Evolutionary conservation across 305 asterid species (phyloP), one percentile per base, ranked within the genome.

Genomic region (Solanum hybrid): DNA sequence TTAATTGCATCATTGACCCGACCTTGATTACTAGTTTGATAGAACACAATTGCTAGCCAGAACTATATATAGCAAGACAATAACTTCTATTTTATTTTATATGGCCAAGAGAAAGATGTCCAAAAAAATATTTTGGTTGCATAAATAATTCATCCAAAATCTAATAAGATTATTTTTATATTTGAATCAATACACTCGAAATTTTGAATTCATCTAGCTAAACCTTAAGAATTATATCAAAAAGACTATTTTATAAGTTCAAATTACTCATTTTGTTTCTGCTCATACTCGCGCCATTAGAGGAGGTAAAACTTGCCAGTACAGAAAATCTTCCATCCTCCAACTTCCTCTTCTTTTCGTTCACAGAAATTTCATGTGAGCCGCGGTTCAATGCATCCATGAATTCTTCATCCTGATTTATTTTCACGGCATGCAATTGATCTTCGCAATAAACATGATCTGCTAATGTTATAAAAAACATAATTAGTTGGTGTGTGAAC

Each of bases 361-460:
- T 91, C 15, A 32, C 24, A 38, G 93, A 76, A 86, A 93, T 92
- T 60, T 92, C 95, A 36, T 51, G 35, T 22, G 95, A 87, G 4
- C 89, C 93, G 26, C 77, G 4, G 8, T 56, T 77, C 85, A 93
- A 22, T 13, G 97, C 98, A 36, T 93, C 94, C 93, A 94, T 38
- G 38, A 94, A 89, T 88, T 95, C 94, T 89, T 91, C 35, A 40
- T 91, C 98, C 87, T 94, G 95, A 90, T 88, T 95, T 82, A 89
- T 91, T 89, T 93, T 94, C 72, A 60, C 13, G 89, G 91, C 94
- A 42, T 4, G 35, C 69, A 93, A 89, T 91, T 94, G 92, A 76
- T 96, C 92, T 88, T 95, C 95, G 94, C 95, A 91, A 36, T 94
- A 92, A 38, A 42, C 34, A 6, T 85, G 91, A 14, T 92, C 93